Conservation (phyloP, 345 rosid genomes). For the Viola odorata region DNA sequence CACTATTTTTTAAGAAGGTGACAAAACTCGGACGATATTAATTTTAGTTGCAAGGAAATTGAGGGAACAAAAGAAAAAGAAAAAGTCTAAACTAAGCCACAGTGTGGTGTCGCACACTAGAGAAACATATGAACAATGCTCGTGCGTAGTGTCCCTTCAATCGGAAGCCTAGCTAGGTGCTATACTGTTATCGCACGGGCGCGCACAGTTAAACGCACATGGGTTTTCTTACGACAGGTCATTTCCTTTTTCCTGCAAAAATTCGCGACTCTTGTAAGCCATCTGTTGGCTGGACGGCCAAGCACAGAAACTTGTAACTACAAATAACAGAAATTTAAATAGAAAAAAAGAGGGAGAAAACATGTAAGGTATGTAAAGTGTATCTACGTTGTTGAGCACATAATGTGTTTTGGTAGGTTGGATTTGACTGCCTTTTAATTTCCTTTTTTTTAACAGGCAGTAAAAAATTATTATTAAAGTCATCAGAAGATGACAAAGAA, state of each 20-base stretch:
- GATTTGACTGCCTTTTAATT: no score
- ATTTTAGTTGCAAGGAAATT: not conserved
- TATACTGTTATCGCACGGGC: no score
- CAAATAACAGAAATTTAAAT: not conserved
- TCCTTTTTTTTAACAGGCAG: no score
- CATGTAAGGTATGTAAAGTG: no score
- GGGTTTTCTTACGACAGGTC: not conserved
- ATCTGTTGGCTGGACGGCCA: conserved; percentile 26
- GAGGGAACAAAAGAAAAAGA: not conserved
- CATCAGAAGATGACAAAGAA: no score
- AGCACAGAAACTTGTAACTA: not conserved
- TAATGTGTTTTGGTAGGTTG: no score
- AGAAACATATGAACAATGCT: not conserved
- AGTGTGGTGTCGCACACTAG: conserved; percentile 9
- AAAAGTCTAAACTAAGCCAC: not conserved
- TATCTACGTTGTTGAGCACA: no score
- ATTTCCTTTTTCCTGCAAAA: not conserved
- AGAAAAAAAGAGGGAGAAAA: not conserved
- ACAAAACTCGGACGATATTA: no score
- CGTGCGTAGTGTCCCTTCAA: not conserved
- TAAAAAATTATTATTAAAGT: no score
- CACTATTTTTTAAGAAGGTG: no score
- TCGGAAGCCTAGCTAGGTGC: no score
- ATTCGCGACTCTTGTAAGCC: conserved; percentile 15
- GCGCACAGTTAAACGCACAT: no score